phyloP scores from a whole-genome alignment of 2,329 filamentous ascomycete species.

The Neodidymelliopsis sp. region DNA sequence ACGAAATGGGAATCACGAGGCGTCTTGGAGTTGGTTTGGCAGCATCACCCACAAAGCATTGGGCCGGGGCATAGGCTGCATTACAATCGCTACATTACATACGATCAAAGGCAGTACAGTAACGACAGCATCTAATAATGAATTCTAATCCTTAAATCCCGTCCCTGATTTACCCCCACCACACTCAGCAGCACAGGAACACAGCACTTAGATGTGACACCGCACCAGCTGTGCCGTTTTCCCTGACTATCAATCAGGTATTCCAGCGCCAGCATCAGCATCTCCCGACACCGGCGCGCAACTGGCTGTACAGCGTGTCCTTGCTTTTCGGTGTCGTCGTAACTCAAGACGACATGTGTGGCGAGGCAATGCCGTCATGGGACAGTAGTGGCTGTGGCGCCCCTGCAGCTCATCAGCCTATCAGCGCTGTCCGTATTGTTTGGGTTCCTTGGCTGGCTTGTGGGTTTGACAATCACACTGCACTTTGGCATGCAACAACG shows the following conservation, averaged over 20 bases:
- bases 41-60: conserved; percentile 25
- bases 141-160: conserved; percentile 7
- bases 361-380: too few relatives aligned
- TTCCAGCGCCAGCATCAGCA: neutral
- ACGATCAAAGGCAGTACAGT: conserved; percentile 9
- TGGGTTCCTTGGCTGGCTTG: too few relatives aligned
- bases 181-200: neutral
- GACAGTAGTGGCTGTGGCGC: conserved; percentile 4
- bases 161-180: neutral
- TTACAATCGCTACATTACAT: conserved; percentile 23
- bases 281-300: neutral
- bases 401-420: conserved; percentile 7
- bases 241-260: neutral
- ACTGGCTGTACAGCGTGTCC: too few relatives aligned
- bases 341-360: too few relatives aligned
- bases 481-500: too few relatives aligned
- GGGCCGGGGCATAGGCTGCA: conserved; percentile 21
- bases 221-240: neutral
- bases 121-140: conserved; percentile 15
- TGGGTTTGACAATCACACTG: too few relatives aligned
- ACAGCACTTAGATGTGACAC: neutral
- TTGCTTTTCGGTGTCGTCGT: conserved; percentile 12
- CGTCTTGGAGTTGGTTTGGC: conserved; percentile 22
- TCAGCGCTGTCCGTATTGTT: too few relatives aligned
- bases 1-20: conserved; percentile 13